A percentile compares a stretch with the other conserved stretches of the same genome.
Conservation (phyloP, 805 yeast species). For the Candida ficus region DNA sequence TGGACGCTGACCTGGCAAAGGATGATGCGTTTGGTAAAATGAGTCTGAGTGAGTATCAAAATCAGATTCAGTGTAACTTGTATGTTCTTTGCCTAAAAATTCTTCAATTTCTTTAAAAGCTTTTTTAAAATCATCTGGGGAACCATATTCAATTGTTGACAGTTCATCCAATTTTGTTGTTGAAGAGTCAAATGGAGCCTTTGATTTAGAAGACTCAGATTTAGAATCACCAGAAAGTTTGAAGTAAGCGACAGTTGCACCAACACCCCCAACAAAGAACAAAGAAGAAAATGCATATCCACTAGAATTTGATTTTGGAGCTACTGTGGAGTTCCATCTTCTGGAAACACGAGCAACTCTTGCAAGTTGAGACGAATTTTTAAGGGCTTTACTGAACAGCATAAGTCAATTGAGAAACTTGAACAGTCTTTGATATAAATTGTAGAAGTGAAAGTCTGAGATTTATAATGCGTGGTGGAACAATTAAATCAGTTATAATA, state of each 20-base stretch:
- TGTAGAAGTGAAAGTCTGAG: too few species aligned
- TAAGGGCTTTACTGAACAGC: too few species aligned
- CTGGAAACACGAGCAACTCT: too few species aligned
- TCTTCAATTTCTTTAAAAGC: slow-evolving; percentile 39
- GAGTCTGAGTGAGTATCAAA: slow-evolving; percentile 53
- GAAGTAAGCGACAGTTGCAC: slow-evolving; percentile 11
- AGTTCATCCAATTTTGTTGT: slow-evolving; percentile 34
- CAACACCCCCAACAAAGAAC: slow-evolving; percentile 17
- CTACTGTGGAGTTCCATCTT: slow-evolving; percentile 4
- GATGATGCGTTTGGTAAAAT: slow-evolving; percentile 59
- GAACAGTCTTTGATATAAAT: too few species aligned
- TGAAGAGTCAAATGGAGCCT: slow-evolving; percentile 6
- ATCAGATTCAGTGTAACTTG: slow-evolving; percentile 32
- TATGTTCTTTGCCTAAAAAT: slow-evolving; percentile 33
- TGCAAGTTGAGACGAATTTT: too few species aligned
- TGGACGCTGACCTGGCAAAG: slow-evolving; percentile 54
- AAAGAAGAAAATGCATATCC: slow-evolving; percentile 4
- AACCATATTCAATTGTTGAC: slow-evolving; percentile 36
- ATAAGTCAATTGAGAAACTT: too few species aligned
- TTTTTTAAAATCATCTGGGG: slow-evolving; percentile 29
- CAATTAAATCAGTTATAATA: too few species aligned
- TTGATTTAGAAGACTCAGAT: neutral
- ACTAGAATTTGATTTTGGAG: neutral
- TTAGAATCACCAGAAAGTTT: neutral
- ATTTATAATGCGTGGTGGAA: too few species aligned